Base-by-base conservation (phyloP, 306 rosid species). In the Phaseolus lunatus region DNA sequence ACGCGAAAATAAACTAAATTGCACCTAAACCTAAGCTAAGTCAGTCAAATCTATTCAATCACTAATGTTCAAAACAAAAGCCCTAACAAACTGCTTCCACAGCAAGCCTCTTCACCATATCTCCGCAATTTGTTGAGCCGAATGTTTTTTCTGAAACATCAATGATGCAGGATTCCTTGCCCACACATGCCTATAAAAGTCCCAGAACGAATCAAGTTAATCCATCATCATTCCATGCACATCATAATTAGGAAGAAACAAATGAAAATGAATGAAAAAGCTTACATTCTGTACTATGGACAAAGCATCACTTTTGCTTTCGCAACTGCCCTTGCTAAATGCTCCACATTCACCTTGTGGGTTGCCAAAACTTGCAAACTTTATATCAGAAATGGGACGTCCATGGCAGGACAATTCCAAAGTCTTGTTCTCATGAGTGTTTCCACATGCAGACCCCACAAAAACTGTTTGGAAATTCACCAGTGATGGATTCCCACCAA, bases 351-450 rank as follows among this genome's bases (percentile, higher is more conserved):
- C 14, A 0, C 90, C 92, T 48, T 48, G 6, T 9, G 90, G 82
- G 33, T 83, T 62, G 6, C 92, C 85, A 22, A 78, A 89, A 26
- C 84, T 86, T 3, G 88, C 88, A 26, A 88, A 86, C 7, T 63
- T 82, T 47, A 82, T 80, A 9, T 67, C 82, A 3, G 87, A 75
- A 52, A 86, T 87, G 22, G 82, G 72, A 9, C 62, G 78, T 3
- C 82, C 85, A 13, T 86, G 37, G 24, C 91, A 90, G 0, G 82
- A 62, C 20, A 90, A 44, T 26, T 90, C 90, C 82, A 85, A 56
- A 0, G 45, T 79, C 37, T 81, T 78, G 0, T 52, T 75, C 81
- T 89, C 90, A 2, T 70, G 18, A 1, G 81, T 78, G 16, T 83
- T 82, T 16, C 67, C 93, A 26, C 90, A 85, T 0, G 63, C 77